These are phyloP conservation scores for Melampsora larici-populina DNA, from an alignment of 1,284 basidiomycete genomes.

Conservation along the genomic window DNA sequence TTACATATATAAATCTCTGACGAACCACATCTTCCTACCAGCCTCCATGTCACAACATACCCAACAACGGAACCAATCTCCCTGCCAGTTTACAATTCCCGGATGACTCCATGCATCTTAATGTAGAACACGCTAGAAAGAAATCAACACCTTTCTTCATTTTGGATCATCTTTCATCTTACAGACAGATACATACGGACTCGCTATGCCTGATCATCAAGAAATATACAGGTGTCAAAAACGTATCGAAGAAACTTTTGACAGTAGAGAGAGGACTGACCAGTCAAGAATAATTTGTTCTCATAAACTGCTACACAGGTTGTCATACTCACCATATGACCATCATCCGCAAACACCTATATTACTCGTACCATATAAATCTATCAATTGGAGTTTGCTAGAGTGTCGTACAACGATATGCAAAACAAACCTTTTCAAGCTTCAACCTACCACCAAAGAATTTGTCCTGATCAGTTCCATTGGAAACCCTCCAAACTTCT, in stretches of 20 bases:
- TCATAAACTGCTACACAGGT: conserved; percentile 30
- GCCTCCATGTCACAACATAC: too few relatives aligned
- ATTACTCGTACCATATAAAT: neutral
- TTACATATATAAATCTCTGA: too few relatives aligned
- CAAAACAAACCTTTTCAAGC: conserved; percentile 16
- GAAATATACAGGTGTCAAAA: neutral
- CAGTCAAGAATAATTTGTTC: conserved; percentile 17
- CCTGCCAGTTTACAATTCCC: too few relatives aligned
- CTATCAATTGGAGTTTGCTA: neutral
- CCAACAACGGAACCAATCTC: too few relatives aligned
- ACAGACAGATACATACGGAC: conserved; percentile 26
- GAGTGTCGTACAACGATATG: neutral
- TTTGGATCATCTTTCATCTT: conserved; percentile 8
- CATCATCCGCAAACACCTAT: conserved; percentile 37
- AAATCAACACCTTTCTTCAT: too few relatives aligned
- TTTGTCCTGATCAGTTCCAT: conserved; percentile 22
- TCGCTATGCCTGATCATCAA: conserved; percentile 1
- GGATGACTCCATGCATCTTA: too few relatives aligned
- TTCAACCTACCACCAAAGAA: conserved; percentile 40
- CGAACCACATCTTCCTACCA: too few relatives aligned
- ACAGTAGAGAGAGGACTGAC: neutral
- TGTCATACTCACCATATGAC: conserved; percentile 18
- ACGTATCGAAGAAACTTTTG: neutral
- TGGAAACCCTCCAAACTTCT: conserved; percentile 39
- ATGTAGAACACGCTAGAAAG: too few relatives aligned